phyloP scores from a whole-genome alignment of 2,329 filamentous ascomycete genomes.

The Fusarium lateritium region DNA sequence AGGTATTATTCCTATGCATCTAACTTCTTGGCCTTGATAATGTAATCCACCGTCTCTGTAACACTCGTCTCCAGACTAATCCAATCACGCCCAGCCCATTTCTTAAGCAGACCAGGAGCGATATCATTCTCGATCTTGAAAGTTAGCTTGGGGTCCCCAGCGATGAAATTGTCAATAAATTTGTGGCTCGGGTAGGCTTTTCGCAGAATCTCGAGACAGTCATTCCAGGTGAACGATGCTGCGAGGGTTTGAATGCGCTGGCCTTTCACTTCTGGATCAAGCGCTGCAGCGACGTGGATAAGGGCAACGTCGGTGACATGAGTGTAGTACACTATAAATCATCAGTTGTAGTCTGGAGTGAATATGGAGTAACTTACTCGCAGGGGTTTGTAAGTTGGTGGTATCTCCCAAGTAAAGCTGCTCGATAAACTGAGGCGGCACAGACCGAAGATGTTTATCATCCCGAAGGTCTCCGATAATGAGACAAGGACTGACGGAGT shows the following conservation, averaged over 20 bases:
- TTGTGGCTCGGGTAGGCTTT: constrained; percentile 9
- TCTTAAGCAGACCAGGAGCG: constrained; percentile 22
- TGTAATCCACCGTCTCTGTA: constrained; percentile 22
- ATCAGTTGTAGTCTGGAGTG: background rate
- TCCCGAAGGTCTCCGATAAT: constrained; percentile 27
- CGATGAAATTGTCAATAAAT: constrained; percentile 32
- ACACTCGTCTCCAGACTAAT: constrained; percentile 19
- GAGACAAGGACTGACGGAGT: constrained; percentile 40
- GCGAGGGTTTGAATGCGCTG: constrained; percentile 33
- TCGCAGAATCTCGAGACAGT: constrained; percentile 30
- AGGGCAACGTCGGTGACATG: constrained; percentile 36
- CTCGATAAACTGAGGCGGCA: constrained; percentile 35
- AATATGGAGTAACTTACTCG: constrained; percentile 13
- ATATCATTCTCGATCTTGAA: constrained; percentile 34
- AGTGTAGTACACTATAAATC: constrained; percentile 27
- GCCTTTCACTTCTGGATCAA: constrained; percentile 20
- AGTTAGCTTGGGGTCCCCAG: constrained; percentile 8
- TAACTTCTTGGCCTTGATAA: constrained; percentile 9
- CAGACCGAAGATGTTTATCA: constrained; percentile 38
- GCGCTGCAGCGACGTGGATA: constrained; percentile 28
- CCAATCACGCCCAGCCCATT: constrained; percentile 38
- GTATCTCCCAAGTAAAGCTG: constrained; percentile 34
- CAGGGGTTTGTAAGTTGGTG: constrained; percentile 9
- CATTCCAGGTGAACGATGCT: constrained; percentile 30
- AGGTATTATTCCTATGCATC: background rate